Evolutionary conservation across 495 filamentous ascomycete genomes (phyloP).

Genomic region (Penicillium waksmanii): DNA sequence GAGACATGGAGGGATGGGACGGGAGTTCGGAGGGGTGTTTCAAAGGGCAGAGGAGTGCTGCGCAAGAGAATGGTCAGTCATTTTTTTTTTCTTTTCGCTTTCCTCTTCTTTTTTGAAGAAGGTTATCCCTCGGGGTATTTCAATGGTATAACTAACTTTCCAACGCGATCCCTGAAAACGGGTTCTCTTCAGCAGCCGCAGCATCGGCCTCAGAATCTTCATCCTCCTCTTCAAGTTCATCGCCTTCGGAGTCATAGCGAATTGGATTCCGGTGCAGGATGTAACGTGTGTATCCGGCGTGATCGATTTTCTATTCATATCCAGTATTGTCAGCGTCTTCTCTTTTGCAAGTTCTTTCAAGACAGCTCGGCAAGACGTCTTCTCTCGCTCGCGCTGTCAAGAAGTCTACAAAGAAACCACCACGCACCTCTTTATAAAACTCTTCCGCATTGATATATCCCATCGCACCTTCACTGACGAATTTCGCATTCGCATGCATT

Average conservation of each 20-base stretch:
- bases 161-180: conserved; percentile 77
- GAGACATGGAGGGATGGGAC: conserved; percentile 79
- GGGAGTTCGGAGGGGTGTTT: conserved; percentile 85
- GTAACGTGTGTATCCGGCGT: conserved; percentile 80
- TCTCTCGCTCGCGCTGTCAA: conserved; percentile 7
- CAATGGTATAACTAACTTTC: conserved; percentile 65
- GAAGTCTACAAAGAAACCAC: too few species aligned
- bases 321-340: conserved; percentile 10
- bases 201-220: conserved; percentile 77
- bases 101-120: too few species aligned
- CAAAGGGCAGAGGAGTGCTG: conserved; percentile 85
- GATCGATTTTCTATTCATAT: conserved; percentile 69
- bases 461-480: conserved; percentile 76
- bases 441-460: conserved; percentile 69
- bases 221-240: conserved; percentile 73
- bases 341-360: conserved; percentile 13
- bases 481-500: conserved; percentile 78
- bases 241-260: conserved; percentile 82
- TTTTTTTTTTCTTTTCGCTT: not conserved
- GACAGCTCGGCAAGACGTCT: not conserved
- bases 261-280: conserved; percentile 78
- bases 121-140: not conserved
- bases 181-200: conserved; percentile 75
- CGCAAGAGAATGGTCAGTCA: conserved; percentile 11
- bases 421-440: conserved; percentile 81